Percentiles rank a stretch among this genome's conserved stretches.
Conservation (phyloP, 192 early-diverging fungal genomes). For the Coemansia sp. region DNA sequence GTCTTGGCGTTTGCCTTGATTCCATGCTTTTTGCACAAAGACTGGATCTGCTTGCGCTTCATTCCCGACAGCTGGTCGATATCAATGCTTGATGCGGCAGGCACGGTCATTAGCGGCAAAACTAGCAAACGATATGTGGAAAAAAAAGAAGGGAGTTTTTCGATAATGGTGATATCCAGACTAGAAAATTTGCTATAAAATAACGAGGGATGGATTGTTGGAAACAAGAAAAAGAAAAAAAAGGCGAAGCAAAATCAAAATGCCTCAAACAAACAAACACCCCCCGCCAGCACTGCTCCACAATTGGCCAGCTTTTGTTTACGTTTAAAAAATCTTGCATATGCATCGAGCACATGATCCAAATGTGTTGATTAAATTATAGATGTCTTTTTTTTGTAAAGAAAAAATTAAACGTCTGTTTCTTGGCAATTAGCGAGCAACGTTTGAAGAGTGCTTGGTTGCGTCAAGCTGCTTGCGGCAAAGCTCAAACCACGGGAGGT, state of each 20-base stretch:
- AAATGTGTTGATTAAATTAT: neutral
- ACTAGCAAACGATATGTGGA: neutral
- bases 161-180: neutral
- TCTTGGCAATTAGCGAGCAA: slow-evolving; percentile 21
- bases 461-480: slow-evolving; percentile 35
- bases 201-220: no score
- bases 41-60: slow-evolving; percentile 51
- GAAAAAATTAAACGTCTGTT: neutral
- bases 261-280: no score
- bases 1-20: slow-evolving; percentile 51
- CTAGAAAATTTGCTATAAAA: no score
- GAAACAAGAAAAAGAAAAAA: neutral
- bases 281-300: neutral
- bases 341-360: neutral
- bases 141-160: neutral
- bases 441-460: slow-evolving; percentile 14
- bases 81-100: slow-evolving; percentile 17
- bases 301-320: no score
- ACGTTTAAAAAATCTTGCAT: neutral
- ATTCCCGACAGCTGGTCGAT: slow-evolving; percentile 33
- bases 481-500: slow-evolving; percentile 48
- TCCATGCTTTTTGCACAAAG: slow-evolving; percentile 50
- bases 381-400: neutral
- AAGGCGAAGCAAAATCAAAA: neutral
- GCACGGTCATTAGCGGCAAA: slow-evolving; percentile 2